phyloP scores from a whole-genome alignment of 1,284 basidiomycete genomes.

The Ustilago xerochloae region DNA sequence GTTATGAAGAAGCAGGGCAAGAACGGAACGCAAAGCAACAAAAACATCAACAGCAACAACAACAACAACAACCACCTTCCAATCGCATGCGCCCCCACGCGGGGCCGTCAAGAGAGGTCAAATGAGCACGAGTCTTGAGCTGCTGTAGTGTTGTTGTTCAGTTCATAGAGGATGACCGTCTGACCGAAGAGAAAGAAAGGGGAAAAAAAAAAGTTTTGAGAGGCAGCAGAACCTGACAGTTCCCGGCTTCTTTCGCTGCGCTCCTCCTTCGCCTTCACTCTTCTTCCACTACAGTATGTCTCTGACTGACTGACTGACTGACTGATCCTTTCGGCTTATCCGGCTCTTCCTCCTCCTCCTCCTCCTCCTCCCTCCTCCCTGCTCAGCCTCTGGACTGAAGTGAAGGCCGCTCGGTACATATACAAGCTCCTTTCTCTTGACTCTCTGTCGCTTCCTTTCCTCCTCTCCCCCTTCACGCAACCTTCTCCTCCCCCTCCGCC shows the following conservation, averaged over 20 bases:
- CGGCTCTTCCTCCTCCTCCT: not conserved
- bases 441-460: not conserved
- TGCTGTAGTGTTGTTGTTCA: no score
- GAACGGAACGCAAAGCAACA: not conserved
- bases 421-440: not conserved
- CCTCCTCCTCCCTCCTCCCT: no score
- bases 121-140: no score
- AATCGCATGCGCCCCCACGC: constrained; percentile 8
- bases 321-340: constrained; percentile 23
- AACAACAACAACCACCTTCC: no score
- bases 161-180: no score
- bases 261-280: not conserved
- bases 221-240: not conserved
- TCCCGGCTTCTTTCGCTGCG: not conserved
- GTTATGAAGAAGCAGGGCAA: constrained; percentile 2
- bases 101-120: not conserved
- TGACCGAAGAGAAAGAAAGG: no score
- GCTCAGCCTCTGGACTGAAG: not conserved
- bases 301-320: no score
- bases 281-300: not conserved
- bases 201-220: no score
- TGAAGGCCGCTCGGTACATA: constrained; percentile 13
- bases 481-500: not conserved
- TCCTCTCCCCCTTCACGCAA: not conserved
- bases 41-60: not conserved